phyloP scores from a whole-genome alignment of 2,329 filamentous ascomycete genomes.

The Elsinoe australis region DNA sequence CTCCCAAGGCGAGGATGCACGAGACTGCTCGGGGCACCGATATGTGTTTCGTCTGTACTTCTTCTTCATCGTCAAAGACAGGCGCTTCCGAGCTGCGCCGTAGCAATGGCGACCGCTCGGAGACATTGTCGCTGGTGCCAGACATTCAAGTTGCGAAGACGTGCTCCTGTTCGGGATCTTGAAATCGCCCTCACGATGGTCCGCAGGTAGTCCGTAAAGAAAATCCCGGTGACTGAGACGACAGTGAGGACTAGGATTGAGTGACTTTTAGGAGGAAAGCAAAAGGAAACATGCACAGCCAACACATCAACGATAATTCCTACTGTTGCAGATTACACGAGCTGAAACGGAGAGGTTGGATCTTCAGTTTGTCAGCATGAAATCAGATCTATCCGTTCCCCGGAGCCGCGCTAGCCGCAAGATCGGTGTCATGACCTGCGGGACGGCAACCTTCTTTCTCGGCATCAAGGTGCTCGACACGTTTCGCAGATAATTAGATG shows the following conservation, averaged over 20 bases:
- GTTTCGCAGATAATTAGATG: too few species aligned
- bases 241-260: too few species aligned
- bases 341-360: background rate
- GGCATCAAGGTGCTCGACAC: too few species aligned
- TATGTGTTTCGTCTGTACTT: constrained; percentile 16
- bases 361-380: constrained; percentile 3
- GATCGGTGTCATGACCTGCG: background rate
- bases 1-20: constrained; percentile 24
- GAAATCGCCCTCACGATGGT: too few species aligned
- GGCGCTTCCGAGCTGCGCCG: background rate
- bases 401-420: constrained; percentile 7
- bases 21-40: constrained; percentile 14
- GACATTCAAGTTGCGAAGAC: constrained; percentile 14
- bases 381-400: background rate
- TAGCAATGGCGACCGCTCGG: constrained; percentile 13
- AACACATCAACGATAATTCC: background rate
- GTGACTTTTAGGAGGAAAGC: too few species aligned
- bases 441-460: too few species aligned
- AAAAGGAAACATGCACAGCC: background rate
- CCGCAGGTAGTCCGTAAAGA: too few species aligned
- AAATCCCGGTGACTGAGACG: too few species aligned
- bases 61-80: constrained; percentile 3
- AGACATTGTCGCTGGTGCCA: constrained; percentile 8
- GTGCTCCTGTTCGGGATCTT: background rate
- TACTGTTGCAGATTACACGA: background rate